Evolutionary conservation across 2,329 filamentous ascomycete species (phyloP), one percentile per base, ranked within the genome.

Genomic region (Camillea tinctor): DNA sequence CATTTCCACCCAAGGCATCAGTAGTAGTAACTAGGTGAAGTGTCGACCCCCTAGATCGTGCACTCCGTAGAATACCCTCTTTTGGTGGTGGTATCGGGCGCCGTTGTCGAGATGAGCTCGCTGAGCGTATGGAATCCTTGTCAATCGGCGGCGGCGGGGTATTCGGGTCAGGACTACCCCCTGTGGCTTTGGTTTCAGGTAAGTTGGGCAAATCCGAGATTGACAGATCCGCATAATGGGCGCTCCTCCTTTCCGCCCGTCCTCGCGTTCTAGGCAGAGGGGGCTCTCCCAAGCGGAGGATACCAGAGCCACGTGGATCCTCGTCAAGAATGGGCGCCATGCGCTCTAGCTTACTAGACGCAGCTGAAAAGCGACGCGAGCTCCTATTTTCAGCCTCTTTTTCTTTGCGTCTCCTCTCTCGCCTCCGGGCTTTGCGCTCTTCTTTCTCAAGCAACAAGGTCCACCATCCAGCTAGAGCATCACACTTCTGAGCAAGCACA

Each of bases 401-500:
- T 72, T 98, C 93, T 71, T 85, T 92, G 8, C 94, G 86, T 72
- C 94, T 97, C 56, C 87, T 85, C 69, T 97, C 93, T 63, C 89
- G 83, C 62, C 93, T 83, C 63, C 79, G 84, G 65, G 93, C 88
- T 75, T 99, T 99, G 8, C 93, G 87, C 72, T 93, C 87, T 72
- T 99, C 95, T 74, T 98, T 99, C 71, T 98, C 95, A 9, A 98
- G 87, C 48, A 99, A 78, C 24, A 99, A 77, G 2, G 92, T 91
- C 95, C 95, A 99, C 95, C 95, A 99, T 5, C 95, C 95, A 55
- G 93, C 92, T 54, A 99, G 79, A 5, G 89, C 85, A 75, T 99
- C 94, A 71, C 95, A 98, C 65, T 92, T 85, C 73, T 97, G 92
- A 3, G 93, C 87, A 40, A 97, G 76, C 2, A 99, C 95, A 69